Percentiles rank a stretch among this genome's conserved stretches.
Conservation (phyloP, 306 rosid species). For the Fragaria ananassa region DNA sequence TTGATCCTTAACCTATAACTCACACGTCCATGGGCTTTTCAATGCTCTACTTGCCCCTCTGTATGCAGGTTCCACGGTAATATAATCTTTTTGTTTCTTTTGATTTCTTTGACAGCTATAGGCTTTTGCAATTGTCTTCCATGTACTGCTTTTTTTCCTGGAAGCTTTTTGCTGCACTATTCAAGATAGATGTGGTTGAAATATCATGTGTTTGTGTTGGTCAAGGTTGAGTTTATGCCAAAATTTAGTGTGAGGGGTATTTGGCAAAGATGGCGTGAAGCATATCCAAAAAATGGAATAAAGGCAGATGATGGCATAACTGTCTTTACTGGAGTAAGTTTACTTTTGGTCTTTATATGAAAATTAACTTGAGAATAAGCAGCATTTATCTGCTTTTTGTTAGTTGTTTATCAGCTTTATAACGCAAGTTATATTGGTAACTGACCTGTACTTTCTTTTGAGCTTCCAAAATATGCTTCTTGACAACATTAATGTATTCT, state of each 20-base stretch:
- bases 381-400: constrained; percentile 18
- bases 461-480: neutral
- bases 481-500: neutral
- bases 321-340: constrained; percentile 88
- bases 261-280: constrained; percentile 95
- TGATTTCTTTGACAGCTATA: neutral
- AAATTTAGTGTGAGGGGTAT: constrained; percentile 90
- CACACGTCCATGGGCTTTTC: constrained; percentile 96
- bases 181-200: constrained; percentile 13
- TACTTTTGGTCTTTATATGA: constrained; percentile 9
- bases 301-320: constrained; percentile 59
- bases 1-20: constrained; percentile 51
- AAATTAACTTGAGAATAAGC: constrained; percentile 9
- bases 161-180: constrained; percentile 19
- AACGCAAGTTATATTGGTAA: neutral
- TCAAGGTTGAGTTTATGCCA: constrained; percentile 94
- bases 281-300: constrained; percentile 64
- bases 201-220: constrained; percentile 29
- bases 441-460: neutral
- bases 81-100: constrained; percentile 1
- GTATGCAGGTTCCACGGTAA: constrained; percentile 83
- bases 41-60: constrained; percentile 90
- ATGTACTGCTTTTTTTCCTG: neutral
- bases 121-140: constrained; percentile 7
- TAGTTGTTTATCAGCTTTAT: constrained; percentile 5